Evolutionary conservation across 2,329 filamentous ascomycete species (phyloP).

Genomic region (Apiospora pterosperma): DNA sequence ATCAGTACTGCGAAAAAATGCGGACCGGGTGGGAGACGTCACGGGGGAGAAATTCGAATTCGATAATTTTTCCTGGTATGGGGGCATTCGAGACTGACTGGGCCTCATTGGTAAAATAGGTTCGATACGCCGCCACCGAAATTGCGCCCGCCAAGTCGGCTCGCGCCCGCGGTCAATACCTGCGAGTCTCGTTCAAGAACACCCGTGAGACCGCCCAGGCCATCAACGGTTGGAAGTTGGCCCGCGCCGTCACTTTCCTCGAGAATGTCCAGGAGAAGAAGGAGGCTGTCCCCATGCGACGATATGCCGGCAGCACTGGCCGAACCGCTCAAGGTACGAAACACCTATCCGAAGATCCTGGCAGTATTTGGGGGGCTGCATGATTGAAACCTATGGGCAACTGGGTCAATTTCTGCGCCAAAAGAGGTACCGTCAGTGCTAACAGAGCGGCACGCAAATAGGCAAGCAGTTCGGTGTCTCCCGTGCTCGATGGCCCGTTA

Average conservation of each 20-base stretch:
- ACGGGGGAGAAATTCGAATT: neutral
- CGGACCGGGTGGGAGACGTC: conserved; percentile 1
- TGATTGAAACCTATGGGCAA: neutral
- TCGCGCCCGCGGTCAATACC: conserved; percentile 96
- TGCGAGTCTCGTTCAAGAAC: conserved; percentile 99
- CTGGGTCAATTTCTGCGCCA: neutral
- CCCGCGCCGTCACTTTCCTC: conserved; percentile 93
- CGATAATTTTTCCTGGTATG: neutral
- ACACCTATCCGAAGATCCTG: neutral
- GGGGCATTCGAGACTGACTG: neutral
- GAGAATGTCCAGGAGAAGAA: conserved; percentile 97
- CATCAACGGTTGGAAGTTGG: conserved; percentile 98
- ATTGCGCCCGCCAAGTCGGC: conserved; percentile 90
- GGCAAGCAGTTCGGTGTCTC: conserved; percentile 99
- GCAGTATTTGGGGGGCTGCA: neutral
- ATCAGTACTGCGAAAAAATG: neutral
- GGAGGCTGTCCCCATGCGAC: conserved; percentile 97
- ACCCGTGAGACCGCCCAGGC: conserved; percentile 99
- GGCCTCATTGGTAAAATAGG: conserved; percentile 47
- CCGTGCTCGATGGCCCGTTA: conserved; percentile 97
- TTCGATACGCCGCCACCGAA: conserved; percentile 93
- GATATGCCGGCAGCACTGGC: conserved; percentile 94
- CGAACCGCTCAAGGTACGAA: conserved; percentile 95
- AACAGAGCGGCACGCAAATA: conserved; percentile 33
- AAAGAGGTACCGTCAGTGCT: neutral